Conservation (phyloP, 2,329 filamentous ascomycete species). For the Paraphaeosphaeria sporulosa region DNA sequence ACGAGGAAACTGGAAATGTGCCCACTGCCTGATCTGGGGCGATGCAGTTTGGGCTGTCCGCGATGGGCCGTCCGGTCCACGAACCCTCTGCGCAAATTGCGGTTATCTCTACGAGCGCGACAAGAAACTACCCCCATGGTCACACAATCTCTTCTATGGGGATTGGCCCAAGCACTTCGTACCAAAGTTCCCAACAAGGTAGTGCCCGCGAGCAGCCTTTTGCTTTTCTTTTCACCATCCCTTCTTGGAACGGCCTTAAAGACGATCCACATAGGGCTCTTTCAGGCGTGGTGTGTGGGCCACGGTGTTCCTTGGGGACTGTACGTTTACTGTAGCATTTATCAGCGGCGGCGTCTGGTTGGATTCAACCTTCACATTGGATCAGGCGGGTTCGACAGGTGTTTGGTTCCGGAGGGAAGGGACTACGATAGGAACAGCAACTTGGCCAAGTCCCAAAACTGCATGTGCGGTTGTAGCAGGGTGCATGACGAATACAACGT, state of each 20-base stretch:
- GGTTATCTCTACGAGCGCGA: constrained; percentile 89
- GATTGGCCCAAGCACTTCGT: constrained; percentile 47
- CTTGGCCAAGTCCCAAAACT: background rate
- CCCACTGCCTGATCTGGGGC: constrained; percentile 87
- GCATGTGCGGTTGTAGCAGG: background rate
- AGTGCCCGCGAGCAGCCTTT: background rate
- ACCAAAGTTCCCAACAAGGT: constrained; percentile 27
- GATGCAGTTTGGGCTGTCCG: constrained; percentile 93
- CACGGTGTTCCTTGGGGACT: constrained; percentile 8
- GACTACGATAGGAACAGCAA: background rate
- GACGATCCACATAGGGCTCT: background rate
- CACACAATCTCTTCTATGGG: constrained; percentile 69
- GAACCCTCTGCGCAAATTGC: constrained; percentile 91
- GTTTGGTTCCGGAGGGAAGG: background rate
- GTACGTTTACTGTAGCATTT: constrained; percentile 28
- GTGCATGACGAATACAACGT: background rate
- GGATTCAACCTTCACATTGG: background rate
- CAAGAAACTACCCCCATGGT: constrained; percentile 80
- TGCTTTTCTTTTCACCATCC: constrained; percentile 1
- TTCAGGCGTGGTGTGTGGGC: background rate
- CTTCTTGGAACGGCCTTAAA: background rate
- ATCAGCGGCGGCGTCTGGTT: constrained; percentile 31
- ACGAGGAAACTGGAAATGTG: constrained; percentile 83
- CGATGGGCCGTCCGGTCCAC: constrained; percentile 84
- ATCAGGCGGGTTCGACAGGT: background rate